These are phyloP conservation scores for Kazachstania bromeliacearum DNA, from an alignment of 805 yeast genomes.

Conservation along the genomic window DNA sequence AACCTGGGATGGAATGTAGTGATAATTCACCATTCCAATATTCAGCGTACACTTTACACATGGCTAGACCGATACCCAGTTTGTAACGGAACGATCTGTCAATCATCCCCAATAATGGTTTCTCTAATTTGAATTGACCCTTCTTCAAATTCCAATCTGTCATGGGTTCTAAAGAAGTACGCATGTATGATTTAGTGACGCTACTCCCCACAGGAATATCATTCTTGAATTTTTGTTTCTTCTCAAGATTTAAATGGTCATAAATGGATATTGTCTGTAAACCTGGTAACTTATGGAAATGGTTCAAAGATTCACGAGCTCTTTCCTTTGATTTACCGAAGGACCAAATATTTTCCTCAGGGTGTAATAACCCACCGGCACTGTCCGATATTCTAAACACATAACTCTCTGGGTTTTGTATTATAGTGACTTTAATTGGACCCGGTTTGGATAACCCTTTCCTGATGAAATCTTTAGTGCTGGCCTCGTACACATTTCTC, in stretches of 20 bases:
- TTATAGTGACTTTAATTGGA: conserved; percentile 69
- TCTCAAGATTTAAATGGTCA: conserved; percentile 14
- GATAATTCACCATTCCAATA: conserved; percentile 92
- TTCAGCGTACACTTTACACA: conserved; percentile 88
- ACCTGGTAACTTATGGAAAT: conserved; percentile 65
- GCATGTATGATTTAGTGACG: conserved; percentile 17
- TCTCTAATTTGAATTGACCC: conserved; percentile 22
- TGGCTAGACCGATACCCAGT: conserved; percentile 82
- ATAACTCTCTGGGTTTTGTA: conserved; percentile 56
- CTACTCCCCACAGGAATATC: background rate
- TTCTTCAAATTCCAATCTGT: conserved; percentile 23
- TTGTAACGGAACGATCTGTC: conserved; percentile 66
- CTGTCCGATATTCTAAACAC: conserved; percentile 75
- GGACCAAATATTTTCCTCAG: conserved; percentile 60
- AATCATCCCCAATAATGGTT: conserved; percentile 53
- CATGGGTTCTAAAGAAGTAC: conserved; percentile 33
- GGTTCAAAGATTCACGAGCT: conserved; percentile 49
- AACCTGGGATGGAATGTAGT: conserved; percentile 78
- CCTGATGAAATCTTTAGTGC: conserved; percentile 42
- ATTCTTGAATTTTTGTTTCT: background rate
- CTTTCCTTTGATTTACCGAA: conserved; percentile 64
- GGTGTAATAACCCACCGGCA: conserved; percentile 78
- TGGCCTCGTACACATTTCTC: conserved; percentile 78
- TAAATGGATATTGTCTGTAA: conserved; percentile 33
- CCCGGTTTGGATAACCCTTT: conserved; percentile 40